Conservation (phyloP, 139 green algal species). For the Chlamydomonas sphaeroides region DNA sequence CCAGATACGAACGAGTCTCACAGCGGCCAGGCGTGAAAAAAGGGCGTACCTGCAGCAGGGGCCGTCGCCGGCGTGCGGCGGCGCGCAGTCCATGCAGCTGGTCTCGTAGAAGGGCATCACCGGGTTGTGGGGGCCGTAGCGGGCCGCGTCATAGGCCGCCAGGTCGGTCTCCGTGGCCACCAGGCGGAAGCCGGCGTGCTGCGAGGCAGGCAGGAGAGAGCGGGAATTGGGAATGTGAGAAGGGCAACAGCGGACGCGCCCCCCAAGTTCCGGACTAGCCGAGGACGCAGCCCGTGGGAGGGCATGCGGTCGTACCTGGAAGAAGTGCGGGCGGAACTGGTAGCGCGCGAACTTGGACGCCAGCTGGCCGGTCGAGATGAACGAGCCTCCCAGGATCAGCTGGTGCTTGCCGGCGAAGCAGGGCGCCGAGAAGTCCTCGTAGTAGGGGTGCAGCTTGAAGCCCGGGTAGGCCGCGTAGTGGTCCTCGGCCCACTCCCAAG, state of each 20-base stretch:
- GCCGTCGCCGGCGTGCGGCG: constrained; percentile 66
- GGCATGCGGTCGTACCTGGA: too few relatives aligned
- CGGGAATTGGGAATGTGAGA: too few relatives aligned
- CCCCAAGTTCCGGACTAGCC: too few relatives aligned
- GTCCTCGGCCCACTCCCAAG: constrained; percentile 77
- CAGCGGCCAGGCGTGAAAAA: too few relatives aligned
- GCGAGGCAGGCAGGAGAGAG: too few relatives aligned
- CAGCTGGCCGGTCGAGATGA: constrained; percentile 80
- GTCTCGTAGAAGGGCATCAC: constrained; percentile 67
- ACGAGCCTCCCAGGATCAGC: constrained; percentile 82
- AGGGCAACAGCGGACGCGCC: too few relatives aligned
- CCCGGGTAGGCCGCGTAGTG: constrained; percentile 70
- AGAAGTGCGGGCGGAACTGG: constrained; percentile 88
- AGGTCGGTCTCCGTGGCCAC: constrained; percentile 42
- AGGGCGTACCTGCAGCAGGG: too few relatives aligned
- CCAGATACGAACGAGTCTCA: too few relatives aligned
- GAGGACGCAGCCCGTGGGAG: too few relatives aligned
- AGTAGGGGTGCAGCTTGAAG: constrained; percentile 73
- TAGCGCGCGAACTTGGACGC: constrained; percentile 78
- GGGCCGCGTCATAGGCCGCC: constrained; percentile 25
- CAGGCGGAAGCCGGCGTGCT: constrained; percentile 73
- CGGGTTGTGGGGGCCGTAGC: constrained; percentile 29
- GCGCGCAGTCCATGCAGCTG: constrained; percentile 74
- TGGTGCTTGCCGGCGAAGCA: constrained; percentile 85
- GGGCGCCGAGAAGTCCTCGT: constrained; percentile 82